Evolutionary conservation across 1,284 basidiomycete species (phyloP).

Genomic region (Schizopora paradoxa): DNA sequence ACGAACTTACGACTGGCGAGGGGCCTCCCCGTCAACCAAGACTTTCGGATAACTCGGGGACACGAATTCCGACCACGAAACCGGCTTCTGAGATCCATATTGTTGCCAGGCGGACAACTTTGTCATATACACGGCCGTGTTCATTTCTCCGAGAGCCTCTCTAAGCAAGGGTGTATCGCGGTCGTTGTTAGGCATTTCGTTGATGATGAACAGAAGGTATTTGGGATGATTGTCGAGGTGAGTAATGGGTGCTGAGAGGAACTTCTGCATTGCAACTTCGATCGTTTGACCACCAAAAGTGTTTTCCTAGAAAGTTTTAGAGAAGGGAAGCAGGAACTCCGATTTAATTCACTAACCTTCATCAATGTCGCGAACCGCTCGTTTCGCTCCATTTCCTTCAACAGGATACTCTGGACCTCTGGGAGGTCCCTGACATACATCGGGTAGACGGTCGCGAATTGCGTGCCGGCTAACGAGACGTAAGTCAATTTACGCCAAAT

Average conservation of each 20-base stretch:
- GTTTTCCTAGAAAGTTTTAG: neutral
- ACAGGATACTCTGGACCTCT: neutral
- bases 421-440: conserved; percentile 2
- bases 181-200: neutral
- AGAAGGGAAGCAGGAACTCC: neutral
- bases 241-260: conserved; percentile 1
- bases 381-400: conserved; percentile 1
- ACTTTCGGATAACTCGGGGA: neutral
- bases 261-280: neutral
- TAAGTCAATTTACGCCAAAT: too few species aligned
- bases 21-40: neutral
- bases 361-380: neutral
- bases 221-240: conserved; percentile 7
- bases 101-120: conserved; percentile 7
- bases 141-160: conserved; percentile 1
- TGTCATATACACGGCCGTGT: conserved; percentile 1
- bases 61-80: conserved; percentile 5
- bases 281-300: neutral
- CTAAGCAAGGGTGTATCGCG: neutral
- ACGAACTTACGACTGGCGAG: conserved; percentile 3
- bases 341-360: neutral
- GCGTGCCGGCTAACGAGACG: neutral
- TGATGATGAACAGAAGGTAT: conserved; percentile 1
- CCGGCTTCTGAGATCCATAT: neutral
- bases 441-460: conserved; percentile 1